phyloP scores from a whole-genome alignment of 345 rosid species.

The Geranium brycei region DNA sequence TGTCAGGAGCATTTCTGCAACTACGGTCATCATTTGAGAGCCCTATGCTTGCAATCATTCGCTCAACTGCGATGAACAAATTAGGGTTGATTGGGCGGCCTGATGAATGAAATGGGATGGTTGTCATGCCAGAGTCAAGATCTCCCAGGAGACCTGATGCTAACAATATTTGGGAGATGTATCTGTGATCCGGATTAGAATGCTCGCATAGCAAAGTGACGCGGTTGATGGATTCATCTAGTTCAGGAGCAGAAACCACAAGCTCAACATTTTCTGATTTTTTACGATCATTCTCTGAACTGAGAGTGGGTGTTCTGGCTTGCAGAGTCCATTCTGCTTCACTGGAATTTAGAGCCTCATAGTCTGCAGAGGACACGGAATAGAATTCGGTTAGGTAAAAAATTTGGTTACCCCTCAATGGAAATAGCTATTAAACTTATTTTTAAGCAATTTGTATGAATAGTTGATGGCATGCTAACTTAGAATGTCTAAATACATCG shows the following conservation, averaged over 20 bases:
- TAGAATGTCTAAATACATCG: too few relatives aligned
- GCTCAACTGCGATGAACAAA: conserved; percentile 51
- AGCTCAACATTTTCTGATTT: conserved; percentile 15
- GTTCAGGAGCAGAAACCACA: background rate
- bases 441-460: too few relatives aligned
- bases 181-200: conserved; percentile 40
- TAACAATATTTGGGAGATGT: conserved; percentile 44
- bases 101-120: conserved; percentile 36
- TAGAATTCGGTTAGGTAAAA: conserved; percentile 3
- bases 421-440: background rate
- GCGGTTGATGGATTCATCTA: background rate
- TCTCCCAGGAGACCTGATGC: conserved; percentile 52
- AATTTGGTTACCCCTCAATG: background rate
- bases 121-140: conserved; percentile 29
- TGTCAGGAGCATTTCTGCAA: conserved; percentile 17
- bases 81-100: conserved; percentile 41
- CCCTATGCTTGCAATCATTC: conserved; percentile 25
- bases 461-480: too few relatives aligned
- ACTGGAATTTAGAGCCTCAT: conserved; percentile 24
- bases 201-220: conserved; percentile 6
- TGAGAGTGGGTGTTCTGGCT: conserved; percentile 21
- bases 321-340: conserved; percentile 35
- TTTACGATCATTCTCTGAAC: conserved; percentile 22
- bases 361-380: conserved; percentile 27
- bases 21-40: conserved; percentile 15